Base-by-base conservation (phyloP, 257 asterid genomes). In the Verbascum thapsus region DNA sequence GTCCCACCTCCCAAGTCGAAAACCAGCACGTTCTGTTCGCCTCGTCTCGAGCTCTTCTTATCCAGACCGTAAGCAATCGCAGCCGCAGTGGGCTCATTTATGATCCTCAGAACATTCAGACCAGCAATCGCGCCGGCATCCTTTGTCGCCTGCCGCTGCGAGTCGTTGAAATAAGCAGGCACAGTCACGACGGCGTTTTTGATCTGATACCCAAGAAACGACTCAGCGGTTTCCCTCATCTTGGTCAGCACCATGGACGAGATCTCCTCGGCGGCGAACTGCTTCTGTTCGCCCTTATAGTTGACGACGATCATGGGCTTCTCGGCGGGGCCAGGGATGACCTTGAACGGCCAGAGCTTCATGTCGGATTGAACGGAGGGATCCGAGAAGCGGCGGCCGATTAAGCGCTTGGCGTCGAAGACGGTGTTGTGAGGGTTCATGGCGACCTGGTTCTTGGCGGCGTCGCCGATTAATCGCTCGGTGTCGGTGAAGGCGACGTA, bases 341-440 rank as follows among this genome's bases (percentile, higher is more conserved):
- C 83, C 70, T 77, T 80, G 63, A 83, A 83, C 0, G 90, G 90
- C 90, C 90, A 80, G 30, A 80, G 75, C 17, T 73, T 78, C 67
- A 71, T 70, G 63, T 83, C 90, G 54, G 44, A 72, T 18, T 83
- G 90, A 2, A 83, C 90, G 0, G 90, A 83, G 0, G 85, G 85
- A 58, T 83, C 90, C 3, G 59, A 17, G 68, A 80, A 71, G 0
- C 84, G 76, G 35, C 90, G 71, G 12, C 86, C 86, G 53, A 83
- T 83, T 13, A 83, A 78, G 11, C 90, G 68, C 42, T 83, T 83
- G 22, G 84, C 84, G 67, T 83, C 90, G 63, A 80, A 83, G 4
- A 83, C 86, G 10, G 90, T 83, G 77, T 83, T 83, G 64, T 80
- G 76, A 2, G 90, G 90, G 63, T 83, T 83, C 78, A 78, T 75